Evolutionary conservation across 2,329 filamentous ascomycete species (phyloP).

Genomic region (Zymoseptoria pseudotritici): DNA sequence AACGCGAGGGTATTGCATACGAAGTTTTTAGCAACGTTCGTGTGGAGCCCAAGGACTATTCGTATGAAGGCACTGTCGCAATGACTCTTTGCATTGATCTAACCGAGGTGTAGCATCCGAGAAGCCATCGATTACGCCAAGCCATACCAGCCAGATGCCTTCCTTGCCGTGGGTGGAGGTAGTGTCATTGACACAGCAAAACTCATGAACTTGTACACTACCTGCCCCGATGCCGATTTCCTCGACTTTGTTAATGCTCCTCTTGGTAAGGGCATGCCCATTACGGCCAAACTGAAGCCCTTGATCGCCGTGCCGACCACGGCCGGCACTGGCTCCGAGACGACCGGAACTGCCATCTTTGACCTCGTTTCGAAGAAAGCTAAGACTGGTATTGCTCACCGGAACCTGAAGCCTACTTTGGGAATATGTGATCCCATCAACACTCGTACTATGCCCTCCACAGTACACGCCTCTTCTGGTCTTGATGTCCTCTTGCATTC

Average conservation of each 20-base stretch:
- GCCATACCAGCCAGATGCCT: conserved; percentile 74
- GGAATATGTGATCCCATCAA: conserved; percentile 84
- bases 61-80: conserved; percentile 45
- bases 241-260: conserved; percentile 97
- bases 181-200: conserved; percentile 98
- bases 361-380: conserved; percentile 82
- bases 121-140: conserved; percentile 85
- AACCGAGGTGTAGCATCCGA: conserved; percentile 53
- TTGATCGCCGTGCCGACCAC: conserved; percentile 80
- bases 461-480: conserved; percentile 85
- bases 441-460: conserved; percentile 89
- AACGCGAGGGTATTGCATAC: conserved; percentile 69
- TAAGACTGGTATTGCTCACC: conserved; percentile 93
- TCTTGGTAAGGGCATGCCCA: conserved; percentile 72
- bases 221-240: conserved; percentile 86
- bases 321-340: conserved; percentile 83
- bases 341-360: conserved; percentile 96
- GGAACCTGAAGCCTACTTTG: conserved; percentile 89
- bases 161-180: conserved; percentile 83
- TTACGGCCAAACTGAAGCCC: conserved; percentile 63
- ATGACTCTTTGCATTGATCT: neutral
- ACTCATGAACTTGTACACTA: conserved; percentile 93
- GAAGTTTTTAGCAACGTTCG: conserved; percentile 72
- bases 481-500: conserved; percentile 93
- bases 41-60: conserved; percentile 91